These are phyloP conservation scores for Nemania bipapillata DNA, from an alignment of 2,329 filamentous ascomycete species.

Conservation along the genomic window DNA sequence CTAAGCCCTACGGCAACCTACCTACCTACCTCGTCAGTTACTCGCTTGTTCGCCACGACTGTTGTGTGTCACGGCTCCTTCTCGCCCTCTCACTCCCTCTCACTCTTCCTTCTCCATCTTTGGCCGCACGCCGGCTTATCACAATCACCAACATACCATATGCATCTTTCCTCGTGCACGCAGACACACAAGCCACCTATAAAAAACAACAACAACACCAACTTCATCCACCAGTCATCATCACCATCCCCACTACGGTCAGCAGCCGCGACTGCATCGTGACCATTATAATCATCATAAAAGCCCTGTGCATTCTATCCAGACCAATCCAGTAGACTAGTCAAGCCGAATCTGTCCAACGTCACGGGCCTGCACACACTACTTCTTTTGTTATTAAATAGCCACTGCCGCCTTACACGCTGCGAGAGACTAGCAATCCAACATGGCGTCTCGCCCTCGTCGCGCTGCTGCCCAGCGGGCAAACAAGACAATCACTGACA, in stretches of 20 bases:
- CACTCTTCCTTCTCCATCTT: constrained; percentile 25
- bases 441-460: constrained; percentile 52
- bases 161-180: constrained; percentile 19
- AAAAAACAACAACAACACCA: constrained; percentile 37
- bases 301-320: constrained; percentile 4
- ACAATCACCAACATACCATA: constrained; percentile 36
- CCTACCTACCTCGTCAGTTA: constrained; percentile 42
- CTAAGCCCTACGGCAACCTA: constrained; percentile 39
- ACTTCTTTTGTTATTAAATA: constrained; percentile 1
- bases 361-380: constrained; percentile 10
- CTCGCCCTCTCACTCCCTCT: constrained; percentile 9
- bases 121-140: constrained; percentile 48
- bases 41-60: constrained; percentile 46
- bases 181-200: constrained; percentile 45
- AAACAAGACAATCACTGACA: constrained; percentile 61
- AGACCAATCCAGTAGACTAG: constrained; percentile 19
- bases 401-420: background rate
- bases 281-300: constrained; percentile 3
- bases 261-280: constrained; percentile 4
- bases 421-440: constrained; percentile 14
- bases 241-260: constrained; percentile 7
- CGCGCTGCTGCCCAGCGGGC: constrained; percentile 60
- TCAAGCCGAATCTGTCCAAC: background rate
- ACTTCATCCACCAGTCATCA: constrained; percentile 7
- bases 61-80: constrained; percentile 43